Evolutionary conservation across 2,329 filamentous ascomycete genomes (phyloP).

Genomic region (Scopulariopsis brevicaulis): DNA sequence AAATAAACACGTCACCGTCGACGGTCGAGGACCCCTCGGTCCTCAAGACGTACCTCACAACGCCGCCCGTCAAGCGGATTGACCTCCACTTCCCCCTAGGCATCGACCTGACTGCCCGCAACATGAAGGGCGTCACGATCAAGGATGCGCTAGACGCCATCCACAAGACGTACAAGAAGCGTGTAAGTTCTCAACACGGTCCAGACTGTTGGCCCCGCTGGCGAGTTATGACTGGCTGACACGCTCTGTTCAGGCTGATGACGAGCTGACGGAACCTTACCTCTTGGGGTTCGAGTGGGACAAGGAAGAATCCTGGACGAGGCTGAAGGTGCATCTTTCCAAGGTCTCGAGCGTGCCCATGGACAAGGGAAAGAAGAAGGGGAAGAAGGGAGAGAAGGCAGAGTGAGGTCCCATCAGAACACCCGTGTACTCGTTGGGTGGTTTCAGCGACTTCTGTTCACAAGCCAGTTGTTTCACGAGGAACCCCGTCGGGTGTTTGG

Average conservation of each 20-base stretch:
- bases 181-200: slow-evolving; percentile 44
- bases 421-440: not conserved
- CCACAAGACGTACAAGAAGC: slow-evolving; percentile 94
- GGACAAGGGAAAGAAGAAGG: slow-evolving; percentile 45
- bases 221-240: not conserved
- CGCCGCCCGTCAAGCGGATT: slow-evolving; percentile 83
- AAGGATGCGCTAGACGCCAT: slow-evolving; percentile 95
- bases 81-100: slow-evolving; percentile 86
- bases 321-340: slow-evolving; percentile 72
- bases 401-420: not conserved
- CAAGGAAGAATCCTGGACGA: slow-evolving; percentile 81
- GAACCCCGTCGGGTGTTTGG: not conserved
- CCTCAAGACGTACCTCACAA: slow-evolving; percentile 71
- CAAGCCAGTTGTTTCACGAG: not conserved
- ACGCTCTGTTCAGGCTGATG: slow-evolving; percentile 56
- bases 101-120: slow-evolving; percentile 77
- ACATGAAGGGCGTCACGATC: slow-evolving; percentile 90
- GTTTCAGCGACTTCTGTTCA: not conserved
- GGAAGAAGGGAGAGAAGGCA: slow-evolving; percentile 43
- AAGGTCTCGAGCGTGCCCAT: slow-evolving; percentile 45
- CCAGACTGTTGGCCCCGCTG: not conserved
- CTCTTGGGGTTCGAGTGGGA: slow-evolving; percentile 96
- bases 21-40: slow-evolving; percentile 73
- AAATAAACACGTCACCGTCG: slow-evolving; percentile 77
- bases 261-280: slow-evolving; percentile 80